Base-by-base conservation (phyloP, 495 filamentous ascomycete genomes). In the Barbatosphaeria neglecta region DNA sequence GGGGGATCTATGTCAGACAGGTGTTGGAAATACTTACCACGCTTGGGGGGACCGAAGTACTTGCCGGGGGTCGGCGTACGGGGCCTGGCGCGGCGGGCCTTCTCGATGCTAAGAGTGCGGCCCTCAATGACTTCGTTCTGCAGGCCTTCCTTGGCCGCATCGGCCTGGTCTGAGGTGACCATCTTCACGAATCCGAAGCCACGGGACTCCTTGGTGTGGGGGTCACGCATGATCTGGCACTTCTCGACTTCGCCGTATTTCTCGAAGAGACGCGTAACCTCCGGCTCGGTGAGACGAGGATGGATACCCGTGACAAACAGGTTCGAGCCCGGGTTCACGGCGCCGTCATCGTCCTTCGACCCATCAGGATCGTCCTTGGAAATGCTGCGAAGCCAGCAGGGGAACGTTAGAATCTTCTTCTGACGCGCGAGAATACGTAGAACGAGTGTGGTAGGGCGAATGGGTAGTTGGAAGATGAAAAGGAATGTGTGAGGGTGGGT, bases 161-260 rank as follows among this genome's bases (percentile, higher is more conserved):
- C 90, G 43, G 92, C 92, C 63, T 90, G 83, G 48, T 97, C 90
- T 23, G 83, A 75, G 48, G 87, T 94, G 35, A 83, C 79, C 90
- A 97, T 96, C 74, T 97, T 97, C 62, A 99, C 93, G 71, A 99
- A 99, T 46, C 93, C 92, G 54, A 99, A 99, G 55, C 92, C 92
- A 73, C 92, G 93, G 52, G 89, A 95, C 68, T 97, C 93, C 70
- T 94, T 90, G 54, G 85, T 90, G 65, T 97, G 93, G 46, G 92
- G 92, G 63, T 97, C 93, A 57, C 89, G 75, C 93, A 99, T 97
- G 75, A 99, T 99, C 55, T 95, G 92, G 72, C 90, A 96, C 70
- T 93, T 96, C 69, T 96, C 90, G 27, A 99, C 92, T 63, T 90
- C 86, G 54, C 92, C 92, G 55, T 95, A 97, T 69, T 97, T 99